Evolutionary conservation across 441 rosid species (phyloP).

Genomic region (Arabidopsis lyrata): DNA sequence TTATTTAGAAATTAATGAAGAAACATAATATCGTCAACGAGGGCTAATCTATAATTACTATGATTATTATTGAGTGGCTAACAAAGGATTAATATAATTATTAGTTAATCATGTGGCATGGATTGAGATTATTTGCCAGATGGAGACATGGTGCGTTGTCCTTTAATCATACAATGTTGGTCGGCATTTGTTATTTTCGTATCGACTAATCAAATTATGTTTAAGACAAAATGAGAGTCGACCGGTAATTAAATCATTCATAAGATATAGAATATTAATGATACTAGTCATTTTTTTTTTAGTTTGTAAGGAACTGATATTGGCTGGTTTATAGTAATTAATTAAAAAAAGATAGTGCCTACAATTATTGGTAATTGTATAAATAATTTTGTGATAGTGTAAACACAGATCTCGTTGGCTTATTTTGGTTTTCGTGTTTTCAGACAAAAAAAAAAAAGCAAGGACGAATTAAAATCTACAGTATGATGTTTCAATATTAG

Average conservation of each 20-base stretch:
- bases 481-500: too few relatives aligned
- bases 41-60: conserved; percentile 13
- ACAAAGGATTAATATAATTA: conserved; percentile 26
- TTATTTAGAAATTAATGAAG: not conserved
- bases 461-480: too few relatives aligned
- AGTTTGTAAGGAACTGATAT: not conserved
- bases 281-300: not conserved
- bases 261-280: not conserved
- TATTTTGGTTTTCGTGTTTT: not conserved
- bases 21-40: conserved; percentile 25
- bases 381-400: not conserved
- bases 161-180: conserved; percentile 39
- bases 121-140: conserved; percentile 31
- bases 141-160: conserved; percentile 44
- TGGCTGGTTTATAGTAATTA: not conserved
- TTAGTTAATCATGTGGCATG: conserved; percentile 34
- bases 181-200: conserved; percentile 32
- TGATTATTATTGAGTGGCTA: conserved; percentile 19
- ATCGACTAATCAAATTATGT: conserved; percentile 16
- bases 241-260: not conserved
- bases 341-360: not conserved
- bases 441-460: too few relatives aligned
- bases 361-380: not conserved
- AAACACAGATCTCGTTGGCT: conserved; percentile 30
- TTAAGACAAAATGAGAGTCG: not conserved